Percentiles rank a stretch among this genome's conserved stretches.
These are phyloP conservation scores for Vigna mungo DNA, from an alignment of 306 rosid genomes.

Conservation along the genomic window DNA sequence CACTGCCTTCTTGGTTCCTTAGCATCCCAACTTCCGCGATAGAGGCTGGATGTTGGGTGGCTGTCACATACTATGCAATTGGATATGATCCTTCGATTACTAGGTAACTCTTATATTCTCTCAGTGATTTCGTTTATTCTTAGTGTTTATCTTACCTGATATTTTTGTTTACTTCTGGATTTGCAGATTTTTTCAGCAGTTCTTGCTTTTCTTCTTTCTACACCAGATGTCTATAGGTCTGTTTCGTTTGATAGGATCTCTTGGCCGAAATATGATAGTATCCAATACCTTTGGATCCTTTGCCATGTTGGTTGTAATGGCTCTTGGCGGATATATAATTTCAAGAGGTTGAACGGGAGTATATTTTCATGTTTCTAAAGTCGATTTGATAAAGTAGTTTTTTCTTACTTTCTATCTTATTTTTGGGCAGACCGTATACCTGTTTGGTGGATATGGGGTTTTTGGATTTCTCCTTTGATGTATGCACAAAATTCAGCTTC, in stretches of 20 bases:
- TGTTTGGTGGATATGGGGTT: slow-evolving; percentile 99
- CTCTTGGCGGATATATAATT: slow-evolving; percentile 93
- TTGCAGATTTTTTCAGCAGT: slow-evolving; percentile 81
- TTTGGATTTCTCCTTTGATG: slow-evolving; percentile 98
- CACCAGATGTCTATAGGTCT: slow-evolving; percentile 98
- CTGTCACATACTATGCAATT: slow-evolving; percentile 81
- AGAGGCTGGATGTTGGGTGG: slow-evolving; percentile 97
- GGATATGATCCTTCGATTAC: slow-evolving; percentile 92
- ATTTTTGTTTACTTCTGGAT: slow-evolving; percentile 40
- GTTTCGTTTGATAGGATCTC: slow-evolving; percentile 96
- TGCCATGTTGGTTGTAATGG: slow-evolving; percentile 98
- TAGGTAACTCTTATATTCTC: slow-evolving; percentile 60
- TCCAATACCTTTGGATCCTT: slow-evolving; percentile 98
- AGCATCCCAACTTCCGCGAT: slow-evolving; percentile 86
- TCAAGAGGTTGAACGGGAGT: slow-evolving; percentile 70
- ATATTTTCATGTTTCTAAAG: slow-evolving; percentile 30
- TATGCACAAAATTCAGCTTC: slow-evolving; percentile 95
- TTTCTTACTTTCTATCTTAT: slow-evolving; percentile 39
- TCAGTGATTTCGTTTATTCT: slow-evolving; percentile 37
- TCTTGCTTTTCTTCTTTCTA: slow-evolving; percentile 82
- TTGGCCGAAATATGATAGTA: slow-evolving; percentile 97
- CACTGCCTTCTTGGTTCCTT: slow-evolving; percentile 92
- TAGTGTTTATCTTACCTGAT: slow-evolving; percentile 42
- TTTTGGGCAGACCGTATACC: slow-evolving; percentile 77
- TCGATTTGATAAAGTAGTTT: slow-evolving; percentile 31